Conservation (phyloP, 768 basidiomycete species). For the Lactarius sanguifluus region DNA sequence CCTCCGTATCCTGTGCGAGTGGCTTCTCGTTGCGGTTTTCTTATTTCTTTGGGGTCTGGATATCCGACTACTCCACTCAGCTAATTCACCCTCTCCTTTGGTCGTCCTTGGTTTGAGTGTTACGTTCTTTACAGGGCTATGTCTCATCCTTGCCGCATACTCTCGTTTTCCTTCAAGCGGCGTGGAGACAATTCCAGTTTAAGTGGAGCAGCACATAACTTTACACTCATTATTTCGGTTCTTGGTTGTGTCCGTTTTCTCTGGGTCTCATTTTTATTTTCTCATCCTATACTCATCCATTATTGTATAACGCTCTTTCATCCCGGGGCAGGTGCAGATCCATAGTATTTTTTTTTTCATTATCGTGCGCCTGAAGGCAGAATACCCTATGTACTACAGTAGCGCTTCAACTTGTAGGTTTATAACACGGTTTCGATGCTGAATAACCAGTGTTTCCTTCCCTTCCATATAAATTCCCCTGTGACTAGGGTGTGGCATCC, state of each 20-base stretch:
- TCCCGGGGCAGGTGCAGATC: not conserved
- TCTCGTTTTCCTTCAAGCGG: not conserved
- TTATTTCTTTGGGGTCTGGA: slow-evolving; percentile 10
- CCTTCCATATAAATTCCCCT: too few relatives aligned
- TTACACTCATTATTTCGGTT: not conserved
- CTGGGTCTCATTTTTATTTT: too few relatives aligned
- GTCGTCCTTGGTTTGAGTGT: not conserved
- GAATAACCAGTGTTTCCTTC: too few relatives aligned
- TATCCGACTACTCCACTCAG: not conserved
- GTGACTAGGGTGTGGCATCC: too few relatives aligned
- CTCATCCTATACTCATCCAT: too few relatives aligned
- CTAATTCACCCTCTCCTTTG: not conserved
- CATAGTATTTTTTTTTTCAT: too few relatives aligned
- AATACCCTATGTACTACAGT: too few relatives aligned
- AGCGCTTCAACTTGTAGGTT: too few relatives aligned
- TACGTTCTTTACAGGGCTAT: slow-evolving; percentile 7
- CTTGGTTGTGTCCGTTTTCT: not conserved
- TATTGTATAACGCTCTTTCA: too few relatives aligned
- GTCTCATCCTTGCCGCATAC: slow-evolving; percentile 6
- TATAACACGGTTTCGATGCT: too few relatives aligned
- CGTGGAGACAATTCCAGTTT: not conserved
- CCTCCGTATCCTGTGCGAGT: not conserved
- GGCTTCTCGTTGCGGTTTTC: slow-evolving; percentile 3
- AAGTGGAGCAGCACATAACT: not conserved
- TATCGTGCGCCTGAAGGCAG: too few relatives aligned